Evolutionary conservation across 805 yeast species (phyloP), one percentile per base, ranked within the genome.

Genomic region (Tetrapisispora pingtungensis): DNA sequence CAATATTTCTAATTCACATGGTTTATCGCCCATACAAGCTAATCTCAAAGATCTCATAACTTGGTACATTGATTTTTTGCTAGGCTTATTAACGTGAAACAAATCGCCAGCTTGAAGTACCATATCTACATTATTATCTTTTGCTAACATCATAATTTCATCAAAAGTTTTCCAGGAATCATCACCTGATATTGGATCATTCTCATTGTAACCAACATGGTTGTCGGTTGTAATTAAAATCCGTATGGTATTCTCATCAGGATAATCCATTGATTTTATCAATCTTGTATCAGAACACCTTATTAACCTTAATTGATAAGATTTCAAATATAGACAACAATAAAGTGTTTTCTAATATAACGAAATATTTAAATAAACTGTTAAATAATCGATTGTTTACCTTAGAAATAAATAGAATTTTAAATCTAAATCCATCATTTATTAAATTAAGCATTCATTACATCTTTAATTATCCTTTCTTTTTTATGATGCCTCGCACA

Each of bases 171-270:
- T 72, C 84, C 95, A 84, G 0, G 94, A 77, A 57, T 93, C 98
- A 54, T 84, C 83, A 1, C 96, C 95, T 15, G 94, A 72, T 4
- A 90, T 79, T 1, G 95, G 89, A 60, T 93, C 97, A 33, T 75
- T 75, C 59, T 93, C 98, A 47, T 79, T 78, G 60, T 81, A 89
- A 1, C 98, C 98, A 17, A 93, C 95, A 69, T 93, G 98, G 59
- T 93, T 93, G 58, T 93, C 98, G 1, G 97, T 88, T 2, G 98
- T 87, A 28, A 93, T 65, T 28, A 93, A 74, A 17, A 93, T 75
- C 20, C 84, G 68, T 15, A 89, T 76, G 0, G 95, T 86, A 59
- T 85, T 77, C 6, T 57, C 59, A 48, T 54, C 61, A 7, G 66
- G 65, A 30, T 51, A 49, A 10, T 57, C 56, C 54, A 58, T 55